Evolutionary conservation across 768 basidiomycete genomes (phyloP), one percentile per base, ranked within the genome.

Genomic region (Tubosaeta sp.): DNA sequence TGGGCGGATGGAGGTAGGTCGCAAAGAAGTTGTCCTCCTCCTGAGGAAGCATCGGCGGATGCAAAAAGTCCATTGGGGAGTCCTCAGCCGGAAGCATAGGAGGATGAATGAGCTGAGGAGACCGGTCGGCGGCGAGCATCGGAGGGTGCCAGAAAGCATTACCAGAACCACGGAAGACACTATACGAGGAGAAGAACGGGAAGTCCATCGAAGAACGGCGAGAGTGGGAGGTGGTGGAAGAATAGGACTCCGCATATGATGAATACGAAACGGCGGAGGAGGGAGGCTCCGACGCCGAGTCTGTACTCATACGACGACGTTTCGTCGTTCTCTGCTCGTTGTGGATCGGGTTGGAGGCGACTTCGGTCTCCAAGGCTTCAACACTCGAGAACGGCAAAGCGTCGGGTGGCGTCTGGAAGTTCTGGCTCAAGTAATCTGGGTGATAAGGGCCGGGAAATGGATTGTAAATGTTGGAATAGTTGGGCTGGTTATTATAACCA

Each of bases 71-170:
- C 83, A 87, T 86, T 16, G 81, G 78, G 18, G 79, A 77, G 49
- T 87, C 84, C 30, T 82, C 82, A 5, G 69, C 50, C 0, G 80
- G 79, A 3, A 84, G 73, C 84, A 87, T 84, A 3, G 84, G 83
- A 9, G 87, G 86, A 53, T 89, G 87, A 54, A 83, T 75, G 35
- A 81, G 64, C 18, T 77, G 73, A 1, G 80, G 79, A 4, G 83
- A 82, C 49, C 76, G 71, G 24, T 77, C 78, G 55, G 81, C 79
- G 4, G 79, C 72, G 57, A 86, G 75, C 77, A 86, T 84, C 10
- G 87, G 84, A 3, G 87, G 86, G 67, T 90, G 88, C 86, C 87
- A 89, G 59, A 86, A 84, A 8, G 84, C 55, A 27, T 69, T 79
- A 0, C 76, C 78, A 6, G 77, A 78, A 6, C 79, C 81, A 14